Conservation (phyloP, 1,284 basidiomycete species). For the Marasmius fiardii region DNA sequence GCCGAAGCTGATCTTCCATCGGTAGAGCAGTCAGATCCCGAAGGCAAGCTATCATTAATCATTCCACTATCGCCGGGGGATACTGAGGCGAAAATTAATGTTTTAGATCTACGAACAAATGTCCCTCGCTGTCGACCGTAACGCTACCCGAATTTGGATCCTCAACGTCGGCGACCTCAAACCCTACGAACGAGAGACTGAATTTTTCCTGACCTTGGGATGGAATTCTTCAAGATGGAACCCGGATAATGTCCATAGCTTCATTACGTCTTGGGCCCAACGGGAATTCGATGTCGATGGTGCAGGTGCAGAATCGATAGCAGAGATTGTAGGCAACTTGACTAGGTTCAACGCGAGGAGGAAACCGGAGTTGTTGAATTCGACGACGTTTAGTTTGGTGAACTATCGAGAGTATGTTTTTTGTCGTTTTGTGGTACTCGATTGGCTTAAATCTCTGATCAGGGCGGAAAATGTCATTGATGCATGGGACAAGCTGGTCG, state of each 20-base stretch:
- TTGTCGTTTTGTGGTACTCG: neutral
- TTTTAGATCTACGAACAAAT: slow-evolving; percentile 57
- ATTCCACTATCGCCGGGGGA: neutral
- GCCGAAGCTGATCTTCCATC: neutral
- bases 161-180: slow-evolving; percentile 72
- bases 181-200: slow-evolving; percentile 66
- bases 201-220: slow-evolving; percentile 65
- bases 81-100: slow-evolving; percentile 4
- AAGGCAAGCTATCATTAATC: slow-evolving; percentile 27
- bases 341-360: slow-evolving; percentile 59
- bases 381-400: slow-evolving; percentile 58
- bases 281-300: slow-evolving; percentile 57
- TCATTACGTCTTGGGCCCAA: slow-evolving; percentile 55
- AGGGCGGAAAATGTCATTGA: slow-evolving; percentile 50
- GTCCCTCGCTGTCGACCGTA: slow-evolving; percentile 53
- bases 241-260: slow-evolving; percentile 48
- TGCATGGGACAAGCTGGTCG: slow-evolving; percentile 45
- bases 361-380: slow-evolving; percentile 66
- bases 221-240: slow-evolving; percentile 58
- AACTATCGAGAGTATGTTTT: slow-evolving; percentile 64
- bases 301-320: slow-evolving; percentile 37
- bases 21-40: slow-evolving; percentile 41
- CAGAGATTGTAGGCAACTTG: slow-evolving; percentile 53
- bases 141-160: slow-evolving; percentile 58
- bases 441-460: neutral